Conservation (phyloP, 2,329 filamentous ascomycete genomes). For the Cladobotryum mycophilum region DNA sequence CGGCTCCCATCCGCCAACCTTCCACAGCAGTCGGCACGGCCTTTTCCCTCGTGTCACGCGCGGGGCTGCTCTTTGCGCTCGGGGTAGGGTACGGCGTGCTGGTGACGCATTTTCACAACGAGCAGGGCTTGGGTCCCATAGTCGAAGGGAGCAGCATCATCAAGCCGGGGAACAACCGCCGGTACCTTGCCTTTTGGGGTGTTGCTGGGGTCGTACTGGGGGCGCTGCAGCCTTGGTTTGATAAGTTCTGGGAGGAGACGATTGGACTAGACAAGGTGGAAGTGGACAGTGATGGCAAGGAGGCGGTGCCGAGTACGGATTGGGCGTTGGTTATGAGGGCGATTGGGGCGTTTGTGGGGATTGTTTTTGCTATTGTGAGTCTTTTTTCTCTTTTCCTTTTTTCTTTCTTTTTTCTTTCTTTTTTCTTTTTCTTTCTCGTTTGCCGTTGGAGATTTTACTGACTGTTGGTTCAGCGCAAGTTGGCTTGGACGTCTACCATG, state of each 20-base stretch:
- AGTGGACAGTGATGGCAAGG: constrained; percentile 24
- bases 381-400: neutral
- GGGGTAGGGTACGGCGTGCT: constrained; percentile 79
- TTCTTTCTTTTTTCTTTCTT: neutral
- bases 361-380: constrained; percentile 69
- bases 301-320: constrained; percentile 47
- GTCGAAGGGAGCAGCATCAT: constrained; percentile 35
- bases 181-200: constrained; percentile 78
- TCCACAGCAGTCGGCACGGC: constrained; percentile 14
- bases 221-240: constrained; percentile 75
- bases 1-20: constrained; percentile 18
- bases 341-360: constrained; percentile 55
- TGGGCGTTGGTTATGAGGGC: constrained; percentile 63
- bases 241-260: constrained; percentile 62
- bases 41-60: constrained; percentile 51
- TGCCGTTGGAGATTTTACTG: neutral
- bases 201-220: constrained; percentile 71
- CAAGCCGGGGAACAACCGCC: constrained; percentile 45
- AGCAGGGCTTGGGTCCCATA: constrained; percentile 56
- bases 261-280: constrained; percentile 33
- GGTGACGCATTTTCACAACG: constrained; percentile 71
- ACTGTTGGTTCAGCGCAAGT: constrained; percentile 57
- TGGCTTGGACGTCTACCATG: constrained; percentile 91
- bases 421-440: neutral
- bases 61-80: constrained; percentile 64